Percentiles rank a stretch among this genome's conserved stretches.
Conservation (phyloP, 2,329 filamentous ascomycete genomes). For the Penicillium hesseltinei region DNA sequence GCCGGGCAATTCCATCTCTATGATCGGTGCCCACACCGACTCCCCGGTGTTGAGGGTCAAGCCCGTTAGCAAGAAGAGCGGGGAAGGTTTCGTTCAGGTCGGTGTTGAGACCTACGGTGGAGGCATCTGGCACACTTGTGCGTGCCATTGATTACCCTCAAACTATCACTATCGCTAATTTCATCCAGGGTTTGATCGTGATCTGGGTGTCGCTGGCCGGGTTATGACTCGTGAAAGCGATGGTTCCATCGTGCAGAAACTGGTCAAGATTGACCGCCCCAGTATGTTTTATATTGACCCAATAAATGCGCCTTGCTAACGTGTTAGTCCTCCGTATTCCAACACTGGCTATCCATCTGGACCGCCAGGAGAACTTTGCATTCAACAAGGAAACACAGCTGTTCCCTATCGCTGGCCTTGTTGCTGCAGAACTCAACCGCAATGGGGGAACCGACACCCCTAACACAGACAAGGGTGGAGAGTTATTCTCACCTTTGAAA, state of each 20-base stretch:
- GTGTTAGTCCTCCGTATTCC: conserved; percentile 74
- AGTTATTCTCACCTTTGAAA: conserved; percentile 76
- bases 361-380: conserved; percentile 78
- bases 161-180: conserved; percentile 11
- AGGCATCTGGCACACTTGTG: conserved; percentile 91
- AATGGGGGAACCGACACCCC: conserved; percentile 49
- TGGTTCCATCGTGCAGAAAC: conserved; percentile 74
- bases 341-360: conserved; percentile 89
- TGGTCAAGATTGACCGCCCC: conserved; percentile 87
- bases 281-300: conserved; percentile 41
- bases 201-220: conserved; percentile 84
- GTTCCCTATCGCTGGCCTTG: conserved; percentile 87
- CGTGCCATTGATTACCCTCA: conserved; percentile 6
- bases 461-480: conserved; percentile 45
- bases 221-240: conserved; percentile 74
- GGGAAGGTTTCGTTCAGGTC: conserved; percentile 85
- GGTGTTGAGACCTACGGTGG: conserved; percentile 97
- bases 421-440: conserved; percentile 83
- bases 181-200: conserved; percentile 76
- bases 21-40: conserved; percentile 95
- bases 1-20: conserved; percentile 83
- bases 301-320: neutral
- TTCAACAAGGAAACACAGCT: conserved; percentile 98
- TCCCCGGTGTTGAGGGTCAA: conserved; percentile 90
- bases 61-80: conserved; percentile 85